Evolutionary conservation across 345 rosid genomes (phyloP).

Genomic region (Moringa oleifera): DNA sequence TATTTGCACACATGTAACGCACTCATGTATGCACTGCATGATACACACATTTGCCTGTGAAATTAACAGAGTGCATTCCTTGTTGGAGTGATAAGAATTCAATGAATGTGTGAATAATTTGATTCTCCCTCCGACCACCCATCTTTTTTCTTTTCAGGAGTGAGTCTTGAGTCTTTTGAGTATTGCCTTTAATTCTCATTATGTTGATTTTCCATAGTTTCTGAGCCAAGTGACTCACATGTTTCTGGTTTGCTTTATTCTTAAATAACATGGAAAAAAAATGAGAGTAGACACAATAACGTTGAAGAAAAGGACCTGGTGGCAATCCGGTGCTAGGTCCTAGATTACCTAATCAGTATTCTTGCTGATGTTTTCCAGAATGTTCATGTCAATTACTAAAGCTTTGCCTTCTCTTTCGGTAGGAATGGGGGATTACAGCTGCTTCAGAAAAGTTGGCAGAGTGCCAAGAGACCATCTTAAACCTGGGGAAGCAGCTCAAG

Average conservation of each 20-base stretch:
- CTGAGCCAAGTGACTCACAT: no score
- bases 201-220: no score
- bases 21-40: no score
- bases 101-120: not conserved
- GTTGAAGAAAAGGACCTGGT: no score
- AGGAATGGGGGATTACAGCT: conserved; percentile 83
- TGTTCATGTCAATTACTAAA: not conserved
- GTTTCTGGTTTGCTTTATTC: no score
- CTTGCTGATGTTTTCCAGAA: not conserved
- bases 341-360: not conserved
- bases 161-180: not conserved
- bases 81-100: not conserved
- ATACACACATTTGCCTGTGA: not conserved
- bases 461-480: conserved; percentile 84
- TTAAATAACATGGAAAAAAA: no score
- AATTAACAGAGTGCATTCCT: no score
- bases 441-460: conserved; percentile 94
- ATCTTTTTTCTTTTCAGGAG: not conserved
- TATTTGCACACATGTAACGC: not conserved
- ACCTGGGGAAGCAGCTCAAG: conserved; percentile 85
- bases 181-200: not conserved
- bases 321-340: no score
- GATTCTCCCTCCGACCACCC: not conserved
- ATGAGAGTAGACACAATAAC: no score
- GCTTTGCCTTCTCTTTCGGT: conserved; percentile 4